phyloP scores from a whole-genome alignment of 495 filamentous ascomycete genomes.

The Hypoxylon intermedium region DNA sequence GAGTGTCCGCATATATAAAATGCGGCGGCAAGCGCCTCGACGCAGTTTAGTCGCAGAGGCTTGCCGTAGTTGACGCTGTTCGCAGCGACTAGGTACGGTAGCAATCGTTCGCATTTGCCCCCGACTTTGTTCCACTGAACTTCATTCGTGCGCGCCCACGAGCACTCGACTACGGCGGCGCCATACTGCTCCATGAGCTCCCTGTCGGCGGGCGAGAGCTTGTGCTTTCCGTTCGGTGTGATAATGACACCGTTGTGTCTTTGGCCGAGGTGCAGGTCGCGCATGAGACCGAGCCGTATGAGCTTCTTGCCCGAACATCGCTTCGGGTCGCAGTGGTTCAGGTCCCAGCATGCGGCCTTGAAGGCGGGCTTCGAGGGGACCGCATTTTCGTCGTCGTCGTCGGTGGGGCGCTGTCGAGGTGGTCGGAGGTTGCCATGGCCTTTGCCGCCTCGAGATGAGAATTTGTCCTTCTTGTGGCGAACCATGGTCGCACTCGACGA shows the following conservation, averaged over 20 bases:
- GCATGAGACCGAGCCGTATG: slow-evolving; percentile 90
- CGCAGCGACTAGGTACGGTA: slow-evolving; percentile 95
- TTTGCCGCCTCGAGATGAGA: slow-evolving; percentile 70
- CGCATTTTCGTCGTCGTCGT: slow-evolving; percentile 48
- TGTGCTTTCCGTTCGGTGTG: slow-evolving; percentile 87
- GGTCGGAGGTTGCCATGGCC: slow-evolving; percentile 59
- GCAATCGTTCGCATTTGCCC: slow-evolving; percentile 89
- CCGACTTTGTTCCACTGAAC: slow-evolving; percentile 91
- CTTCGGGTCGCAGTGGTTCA: slow-evolving; percentile 97
- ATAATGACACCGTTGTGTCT: slow-evolving; percentile 90
- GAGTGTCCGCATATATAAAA: slow-evolving; percentile 90
- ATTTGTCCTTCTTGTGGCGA: slow-evolving; percentile 92
- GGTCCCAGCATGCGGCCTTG: slow-evolving; percentile 96
- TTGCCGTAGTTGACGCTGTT: slow-evolving; percentile 98
- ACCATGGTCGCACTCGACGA: slow-evolving; percentile 64
- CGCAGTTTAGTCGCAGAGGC: slow-evolving; percentile 93
- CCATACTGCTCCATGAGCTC: slow-evolving; percentile 84
- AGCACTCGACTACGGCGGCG: slow-evolving; percentile 96
- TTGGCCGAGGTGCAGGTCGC: slow-evolving; percentile 89
- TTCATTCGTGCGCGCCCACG: slow-evolving; percentile 90
- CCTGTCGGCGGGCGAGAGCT: slow-evolving; percentile 80
- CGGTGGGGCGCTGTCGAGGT: slow-evolving; percentile 40
- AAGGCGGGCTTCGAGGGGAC: slow-evolving; percentile 65
- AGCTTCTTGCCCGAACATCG: slow-evolving; percentile 94
- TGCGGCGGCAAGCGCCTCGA: slow-evolving; percentile 88